Evolutionary conservation across 768 basidiomycete genomes (phyloP), one percentile per base, ranked within the genome.

Genomic region (Calocera cornea): DNA sequence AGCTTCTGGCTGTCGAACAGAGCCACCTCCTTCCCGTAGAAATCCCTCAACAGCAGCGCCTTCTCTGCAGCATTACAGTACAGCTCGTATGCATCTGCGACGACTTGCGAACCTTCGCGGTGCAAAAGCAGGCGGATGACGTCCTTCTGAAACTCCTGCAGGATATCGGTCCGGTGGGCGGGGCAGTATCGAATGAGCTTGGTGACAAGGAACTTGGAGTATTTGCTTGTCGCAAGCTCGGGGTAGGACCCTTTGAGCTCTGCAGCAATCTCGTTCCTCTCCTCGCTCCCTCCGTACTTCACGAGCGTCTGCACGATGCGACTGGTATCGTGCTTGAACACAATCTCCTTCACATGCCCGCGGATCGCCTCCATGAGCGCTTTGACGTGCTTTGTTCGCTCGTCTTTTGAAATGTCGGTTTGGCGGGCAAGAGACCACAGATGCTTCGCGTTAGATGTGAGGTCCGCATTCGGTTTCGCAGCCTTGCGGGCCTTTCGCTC

Each of bases 261-360:
- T 11, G 76, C 76, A 0, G 92, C 94, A 63, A 97, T 83, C 74
- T 91, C 87, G 44, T 90, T 84, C 50, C 92, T 77, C 75, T 95
- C 88, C 64, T 75, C 78, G 73, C 82, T 87, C 22, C 84, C 81
- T 2, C 94, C 94, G 68, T 88, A 85, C 73, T 90, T 94, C 63
- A 95, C 88, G 14, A 89, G 75, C 78, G 86, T 89, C 75, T 90
- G 88, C 24, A 90, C 84, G 69, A 92, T 92, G 70, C 87, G 84
- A 72, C 91, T 92, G 8, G 92, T 92, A 75, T 95, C 92, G 72
- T 95, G 94, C 76, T 94, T 95, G 74, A 91, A 83, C 1, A 90
- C 87, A 40, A 95, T 86, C 34, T 94, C 92, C 68, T 87, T 86
- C 49, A 95, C 86, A 71, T 86, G 86, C 2, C 92, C 92, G 24